phyloP scores from a whole-genome alignment of 768 basidiomycete genomes.

The Lactifluus piperatus region DNA sequence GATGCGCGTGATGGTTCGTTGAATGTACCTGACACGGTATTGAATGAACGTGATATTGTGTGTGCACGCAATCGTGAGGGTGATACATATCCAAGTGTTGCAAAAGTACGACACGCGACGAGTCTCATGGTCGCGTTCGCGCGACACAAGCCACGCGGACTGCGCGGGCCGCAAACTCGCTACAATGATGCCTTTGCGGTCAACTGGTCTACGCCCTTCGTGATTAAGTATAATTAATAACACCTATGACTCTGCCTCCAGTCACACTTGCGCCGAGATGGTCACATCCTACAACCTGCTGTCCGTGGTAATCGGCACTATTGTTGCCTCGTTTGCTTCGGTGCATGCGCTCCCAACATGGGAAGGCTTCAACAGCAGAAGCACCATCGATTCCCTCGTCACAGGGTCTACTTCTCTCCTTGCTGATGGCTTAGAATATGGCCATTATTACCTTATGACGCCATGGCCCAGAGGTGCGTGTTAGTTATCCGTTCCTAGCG shows the following conservation, averaged over 20 bases:
- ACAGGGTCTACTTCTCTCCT: background rate
- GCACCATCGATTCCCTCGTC: background rate
- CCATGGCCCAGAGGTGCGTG: constrained; percentile 1
- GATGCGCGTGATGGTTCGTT: no score
- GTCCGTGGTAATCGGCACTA: background rate
- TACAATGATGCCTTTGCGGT: no score
- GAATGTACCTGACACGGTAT: background rate
- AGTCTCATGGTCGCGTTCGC: background rate
- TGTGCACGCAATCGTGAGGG: background rate
- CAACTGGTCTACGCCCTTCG: no score
- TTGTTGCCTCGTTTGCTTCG: background rate
- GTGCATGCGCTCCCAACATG: background rate
- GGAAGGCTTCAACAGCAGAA: background rate
- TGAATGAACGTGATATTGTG: background rate
- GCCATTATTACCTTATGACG: background rate
- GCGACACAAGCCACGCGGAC: no score
- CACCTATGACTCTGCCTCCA: no score
- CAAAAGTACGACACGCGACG: background rate
- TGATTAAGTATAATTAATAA: no score
- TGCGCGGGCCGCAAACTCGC: no score
- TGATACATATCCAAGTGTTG: background rate
- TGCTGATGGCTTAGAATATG: background rate
- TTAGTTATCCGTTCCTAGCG: no score
- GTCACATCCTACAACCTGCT: background rate
- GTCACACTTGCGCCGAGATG: background rate